Percentiles rank a stretch among this genome's conserved stretches.
phyloP scores from a whole-genome alignment of 192 early-diverging fungal genomes.

The Coemansia sp. region DNA sequence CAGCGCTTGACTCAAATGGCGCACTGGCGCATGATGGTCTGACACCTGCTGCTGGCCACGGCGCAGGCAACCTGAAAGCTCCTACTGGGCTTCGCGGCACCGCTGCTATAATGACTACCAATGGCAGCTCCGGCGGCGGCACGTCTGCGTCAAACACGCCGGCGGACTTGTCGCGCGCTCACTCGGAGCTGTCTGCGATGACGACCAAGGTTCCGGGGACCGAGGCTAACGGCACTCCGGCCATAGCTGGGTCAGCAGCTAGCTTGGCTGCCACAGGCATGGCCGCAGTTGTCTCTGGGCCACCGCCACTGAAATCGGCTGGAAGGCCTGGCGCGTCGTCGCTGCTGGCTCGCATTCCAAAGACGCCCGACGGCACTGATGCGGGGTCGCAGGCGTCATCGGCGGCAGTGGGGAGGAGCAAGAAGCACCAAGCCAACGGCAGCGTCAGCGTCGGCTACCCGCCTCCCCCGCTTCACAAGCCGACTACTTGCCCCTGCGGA shows the following conservation, averaged over 20 bases:
- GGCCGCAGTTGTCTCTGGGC: neutral
- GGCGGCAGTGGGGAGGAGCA: neutral
- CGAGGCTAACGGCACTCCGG: constrained; percentile 4
- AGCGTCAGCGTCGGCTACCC: neutral
- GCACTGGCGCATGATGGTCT: neutral
- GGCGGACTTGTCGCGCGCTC: neutral
- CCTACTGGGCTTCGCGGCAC: neutral
- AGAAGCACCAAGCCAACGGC: constrained; percentile 1
- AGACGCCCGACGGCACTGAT: constrained; percentile 34
- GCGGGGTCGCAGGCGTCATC: constrained; percentile 1
- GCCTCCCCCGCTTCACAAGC: constrained; percentile 21
- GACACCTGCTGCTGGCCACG: neutral
- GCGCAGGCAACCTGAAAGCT: neutral
- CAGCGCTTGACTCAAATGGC: neutral
- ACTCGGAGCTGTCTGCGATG: neutral
- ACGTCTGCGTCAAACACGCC: neutral
- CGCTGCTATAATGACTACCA: neutral
- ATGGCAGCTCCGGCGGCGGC: constrained; percentile 1
- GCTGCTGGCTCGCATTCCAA: constrained; percentile 30
- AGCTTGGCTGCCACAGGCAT: neutral
- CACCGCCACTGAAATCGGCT: neutral
- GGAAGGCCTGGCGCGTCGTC: neutral
- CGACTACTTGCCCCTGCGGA: constrained; percentile 43
- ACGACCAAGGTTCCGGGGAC: constrained; percentile 9
- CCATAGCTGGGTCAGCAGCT: neutral